Evolutionary conservation across 306 rosid species (phyloP), one percentile per base, ranked within the genome.

Genomic region (Rosa multiflora): DNA sequence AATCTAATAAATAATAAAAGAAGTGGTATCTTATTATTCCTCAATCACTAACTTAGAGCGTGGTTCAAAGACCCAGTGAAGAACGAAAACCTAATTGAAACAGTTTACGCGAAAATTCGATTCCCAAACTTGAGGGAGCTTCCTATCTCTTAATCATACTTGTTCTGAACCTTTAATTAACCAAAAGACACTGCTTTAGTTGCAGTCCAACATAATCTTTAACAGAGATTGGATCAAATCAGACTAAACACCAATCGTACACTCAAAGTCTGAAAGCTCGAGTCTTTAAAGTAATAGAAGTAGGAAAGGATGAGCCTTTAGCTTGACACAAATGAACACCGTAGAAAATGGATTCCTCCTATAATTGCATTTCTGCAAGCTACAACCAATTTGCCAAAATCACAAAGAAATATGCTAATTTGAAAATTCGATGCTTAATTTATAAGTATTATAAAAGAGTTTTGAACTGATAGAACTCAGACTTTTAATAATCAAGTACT

Each of bases 251-350:
- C 21, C 9, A 67, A 35, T 64, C 43, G 44, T 64, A 14, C 44
- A 35, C 44, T 64, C 43, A 6, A 64, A 35, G 70, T 64, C 43
- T 32, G 18, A 26, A 26, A 48, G 62, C 59, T 71, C 62, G 11
- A 48, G 58, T 48, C 53, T 48, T 13, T 11, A 13, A 47, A 48
- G 47, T 6, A 10, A 44, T 44, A 44, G 44, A 40, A 40, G 3
- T 18, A 14, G 73, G 75, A 42, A 46, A 82, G 82, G 76, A 40
- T 49, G 68, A 85, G 82, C 73, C 86, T 79, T 82, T 78, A 49
- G 51, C 87, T 82, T 89, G 17, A 78, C 81, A 78, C 77, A 78
- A 72, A 42, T 49, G 63, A 40, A 72, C 75, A 55, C 82, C 35
- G 0, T 77, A 75, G 75, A 78, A 67, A 21, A 32, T 26, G 56